Base-by-base conservation (phyloP, 1,284 basidiomycete genomes). In the Sanguinoderma infundibulare region DNA sequence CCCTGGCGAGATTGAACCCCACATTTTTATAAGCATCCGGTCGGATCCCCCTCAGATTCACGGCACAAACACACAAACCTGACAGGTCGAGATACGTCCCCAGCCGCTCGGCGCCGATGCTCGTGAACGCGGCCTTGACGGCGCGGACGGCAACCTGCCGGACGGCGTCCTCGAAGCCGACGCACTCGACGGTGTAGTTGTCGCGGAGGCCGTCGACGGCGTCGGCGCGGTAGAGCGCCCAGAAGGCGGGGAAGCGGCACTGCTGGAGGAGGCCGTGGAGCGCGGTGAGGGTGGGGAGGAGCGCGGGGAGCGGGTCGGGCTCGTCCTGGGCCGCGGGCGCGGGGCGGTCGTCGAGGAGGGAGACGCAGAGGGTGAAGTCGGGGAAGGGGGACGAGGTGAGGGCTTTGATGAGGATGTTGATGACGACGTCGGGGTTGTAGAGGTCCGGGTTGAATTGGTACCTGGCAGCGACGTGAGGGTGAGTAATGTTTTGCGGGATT, bases 391-490 rank as follows among this genome's bases (percentile, higher is more conserved):
- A 83, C 2, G 88, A 85, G 32, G 91, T 89, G 59, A 98, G 85
- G 22, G 95, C 86, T 83, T 98, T 98, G 76, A 96, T 85, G 72
- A 98, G 91, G 75, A 98, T 94, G 81, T 97, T 94, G 77, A 97
- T 83, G 68, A 96, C 91, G 22, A 96, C 92, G 71, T 96, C 94
- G 8, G 94, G 89, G 79, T 96, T 96, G 78, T 94, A 94, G 47
- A 97, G 86, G 74, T 93, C 88, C 20, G 94, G 89, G 80, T 98
- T 98, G 81, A 98, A 98, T 75, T 98, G 96, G 79, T 98, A 98
- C 59, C 95, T 98, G 64, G 24, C 56, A 34, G 34, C 34, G 5
- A 6, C 7, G 40, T 46, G 20, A 7, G 22, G 2, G 24, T n/a
- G 51, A 28, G 55, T 24, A 17, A 40, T 44, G 8, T n/a, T 42